Evolutionary conservation across 169 alveolate species (phyloP).

Genomic region (Plasmodium blacklocki): DNA sequence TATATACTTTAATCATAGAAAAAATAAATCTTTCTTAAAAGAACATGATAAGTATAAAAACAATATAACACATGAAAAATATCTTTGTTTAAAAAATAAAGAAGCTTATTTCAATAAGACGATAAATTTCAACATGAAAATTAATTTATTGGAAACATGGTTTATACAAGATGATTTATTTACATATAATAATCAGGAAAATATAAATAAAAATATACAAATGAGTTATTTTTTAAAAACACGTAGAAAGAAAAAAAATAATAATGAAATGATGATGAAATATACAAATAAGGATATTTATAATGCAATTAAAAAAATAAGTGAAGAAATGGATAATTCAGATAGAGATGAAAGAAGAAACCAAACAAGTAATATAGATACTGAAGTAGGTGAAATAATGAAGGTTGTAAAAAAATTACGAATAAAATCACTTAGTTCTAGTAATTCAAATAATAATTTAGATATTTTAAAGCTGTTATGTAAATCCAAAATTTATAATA

Average conservation of each 20-base stretch:
- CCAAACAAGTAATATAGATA: background rate
- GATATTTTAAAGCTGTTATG: slow-evolving; percentile 36
- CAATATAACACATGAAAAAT: background rate
- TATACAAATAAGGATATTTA: background rate
- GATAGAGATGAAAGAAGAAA: slow-evolving; percentile 8
- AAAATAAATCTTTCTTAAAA: background rate
- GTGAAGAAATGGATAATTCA: background rate
- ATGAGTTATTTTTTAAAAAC: slow-evolving; percentile 40
- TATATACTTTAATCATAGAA: background rate
- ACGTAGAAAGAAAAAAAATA: background rate
- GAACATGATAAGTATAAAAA: background rate
- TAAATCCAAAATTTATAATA: slow-evolving; percentile 21
- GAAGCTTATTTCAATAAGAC: slow-evolving; percentile 3
- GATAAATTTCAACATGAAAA: slow-evolving; percentile 19
- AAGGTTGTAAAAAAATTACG: slow-evolving; percentile 9
- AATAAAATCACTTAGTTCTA: slow-evolving; percentile 52
- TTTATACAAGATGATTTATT: slow-evolving; percentile 60
- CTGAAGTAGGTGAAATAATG: background rate
- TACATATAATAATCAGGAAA: background rate
- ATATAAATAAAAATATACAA: background rate
- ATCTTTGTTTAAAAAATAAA: slow-evolving; percentile 10
- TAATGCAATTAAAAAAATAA: background rate
- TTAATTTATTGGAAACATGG: slow-evolving; percentile 39
- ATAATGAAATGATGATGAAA: background rate
- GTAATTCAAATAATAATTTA: slow-evolving; percentile 37